Percentiles rank a stretch among this genome's conserved stretches.
Conservation (phyloP, 352 stramenopile species). For the Phytopythium montanum region DNA sequence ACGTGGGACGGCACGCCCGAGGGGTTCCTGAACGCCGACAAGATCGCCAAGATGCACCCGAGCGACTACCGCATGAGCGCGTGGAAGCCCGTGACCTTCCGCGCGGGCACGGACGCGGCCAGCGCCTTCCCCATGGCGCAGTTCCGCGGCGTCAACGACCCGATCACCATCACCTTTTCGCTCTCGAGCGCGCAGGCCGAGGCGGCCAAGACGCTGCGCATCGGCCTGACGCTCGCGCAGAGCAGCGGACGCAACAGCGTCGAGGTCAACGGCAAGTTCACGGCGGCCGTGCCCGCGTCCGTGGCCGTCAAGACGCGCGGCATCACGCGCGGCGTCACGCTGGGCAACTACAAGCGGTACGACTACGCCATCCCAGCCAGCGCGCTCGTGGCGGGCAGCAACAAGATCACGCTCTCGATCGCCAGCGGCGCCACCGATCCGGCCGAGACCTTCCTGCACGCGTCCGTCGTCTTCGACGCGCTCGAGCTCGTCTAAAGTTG, state of each 20-base stretch:
- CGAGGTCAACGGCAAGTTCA: slow-evolving; percentile 17
- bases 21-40: slow-evolving; percentile 49
- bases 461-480: slow-evolving; percentile 45
- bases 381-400: slow-evolving; percentile 28
- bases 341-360: slow-evolving; percentile 50
- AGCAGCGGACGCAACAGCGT: slow-evolving; percentile 28
- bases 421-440: slow-evolving; percentile 39
- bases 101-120: slow-evolving; percentile 18
- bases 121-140: slow-evolving; percentile 38
- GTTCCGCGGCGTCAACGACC: slow-evolving; percentile 49
- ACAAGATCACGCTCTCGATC: slow-evolving; percentile 35
- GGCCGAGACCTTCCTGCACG: slow-evolving; percentile 31
- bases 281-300: slow-evolving; percentile 16
- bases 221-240: slow-evolving; percentile 44
- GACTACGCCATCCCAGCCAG: slow-evolving; percentile 39
- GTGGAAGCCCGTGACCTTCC: slow-evolving; percentile 31
- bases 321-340: slow-evolving; percentile 36
- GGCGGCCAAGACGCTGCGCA: slow-evolving; percentile 24
- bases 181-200: slow-evolving; percentile 25
- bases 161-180: slow-evolving; percentile 33
- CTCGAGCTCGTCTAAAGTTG: slow-evolving; percentile 31
- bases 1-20: slow-evolving; percentile 46
- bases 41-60: slow-evolving; percentile 50
- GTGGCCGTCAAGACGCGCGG: slow-evolving; percentile 40
- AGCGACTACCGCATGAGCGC: slow-evolving; percentile 37